Evolutionary conservation across 768 basidiomycete species (phyloP), one percentile per base, ranked within the genome.

Genomic region (Pholiota molesta): DNA sequence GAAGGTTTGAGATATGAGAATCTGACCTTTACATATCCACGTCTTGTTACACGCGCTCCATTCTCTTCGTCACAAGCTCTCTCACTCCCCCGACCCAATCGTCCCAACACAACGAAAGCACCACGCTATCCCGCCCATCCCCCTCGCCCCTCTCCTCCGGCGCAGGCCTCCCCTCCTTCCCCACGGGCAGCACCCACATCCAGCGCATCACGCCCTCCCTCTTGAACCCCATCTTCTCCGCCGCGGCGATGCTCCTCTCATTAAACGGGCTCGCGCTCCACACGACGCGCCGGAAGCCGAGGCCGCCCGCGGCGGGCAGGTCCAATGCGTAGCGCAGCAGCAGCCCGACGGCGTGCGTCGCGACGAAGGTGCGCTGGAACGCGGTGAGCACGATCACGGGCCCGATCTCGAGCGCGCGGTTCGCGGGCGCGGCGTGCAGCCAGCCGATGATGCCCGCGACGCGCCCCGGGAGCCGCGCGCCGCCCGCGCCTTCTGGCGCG

Each of bases 361-460:
- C 75, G 10, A 88, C 79, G 65, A 85, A 84, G 7, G 77, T 74
- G 39, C 73, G 64, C 49, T 85, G 86, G 60, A 82, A 88, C 10
- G 62, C 70, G 3, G 83, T 79, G 3, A 84, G 66, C 13, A 85
- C 72, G 49, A 85, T 73, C 23, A 84, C 73, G 29, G 78, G 78
- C 8, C 81, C 85, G 14, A 87, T 78, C 68, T 88, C 86, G 26
- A 75, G 69, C 1, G 71, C 66, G 7, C 76, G 73, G 33, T 81
- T 69, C 0, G 23, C 37, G 0, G 75, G 71, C 4, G 65, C 70
- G 11, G 73, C 73, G 57, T 79, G 71, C 13, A 83, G 7, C 55
- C 81, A 73, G 0, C 81, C 85, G 3, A 86, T 81, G 26, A 81
- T 69, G 1, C 84, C 86, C 16, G 84, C 85, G n/a, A 87, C 68